phyloP scores from a whole-genome alignment of 2,329 filamentous ascomycete species.

The Hymenoscyphus occultus region DNA sequence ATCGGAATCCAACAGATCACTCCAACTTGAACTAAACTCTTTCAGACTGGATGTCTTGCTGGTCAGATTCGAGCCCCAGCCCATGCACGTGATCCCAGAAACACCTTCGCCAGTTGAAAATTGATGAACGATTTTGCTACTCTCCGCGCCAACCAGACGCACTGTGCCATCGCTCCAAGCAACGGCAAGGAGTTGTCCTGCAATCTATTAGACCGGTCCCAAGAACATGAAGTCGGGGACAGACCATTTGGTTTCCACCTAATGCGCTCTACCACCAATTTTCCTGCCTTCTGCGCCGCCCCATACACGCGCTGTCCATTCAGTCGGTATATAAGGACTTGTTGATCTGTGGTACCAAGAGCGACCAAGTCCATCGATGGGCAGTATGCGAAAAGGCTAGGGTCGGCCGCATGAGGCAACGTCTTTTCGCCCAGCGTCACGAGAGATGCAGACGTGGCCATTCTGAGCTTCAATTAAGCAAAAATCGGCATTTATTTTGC shows the following conservation, averaged over 20 bases:
- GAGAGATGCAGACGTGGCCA: slow-evolving; percentile 14
- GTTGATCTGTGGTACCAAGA: slow-evolving; percentile 64
- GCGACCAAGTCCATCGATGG: slow-evolving; percentile 83
- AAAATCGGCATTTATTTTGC: not conserved
- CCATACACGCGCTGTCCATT: slow-evolving; percentile 70
- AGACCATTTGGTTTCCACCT: slow-evolving; percentile 39
- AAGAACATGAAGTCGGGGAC: not conserved
- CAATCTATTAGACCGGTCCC: not conserved
- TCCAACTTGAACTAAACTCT: slow-evolving; percentile 25
- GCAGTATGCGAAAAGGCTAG: slow-evolving; percentile 67
- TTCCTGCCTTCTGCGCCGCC: slow-evolving; percentile 35
- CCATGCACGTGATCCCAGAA: slow-evolving; percentile 45
- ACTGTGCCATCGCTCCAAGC: slow-evolving; percentile 80
- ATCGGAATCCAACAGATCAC: slow-evolving; percentile 21
- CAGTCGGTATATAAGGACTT: slow-evolving; percentile 73
- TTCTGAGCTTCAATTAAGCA: not conserved
- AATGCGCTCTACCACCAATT: slow-evolving; percentile 40
- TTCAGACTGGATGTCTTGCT: slow-evolving; percentile 22
- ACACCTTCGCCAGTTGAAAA: slow-evolving; percentile 44
- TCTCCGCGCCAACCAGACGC: slow-evolving; percentile 74
- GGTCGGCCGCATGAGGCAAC: slow-evolving; percentile 53
- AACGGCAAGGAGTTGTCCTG: slow-evolving; percentile 74
- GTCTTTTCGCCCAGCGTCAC: slow-evolving; percentile 54
- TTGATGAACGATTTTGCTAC: slow-evolving; percentile 75
- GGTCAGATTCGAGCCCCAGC: slow-evolving; percentile 37